phyloP scores from a whole-genome alignment of 2,329 filamentous ascomycete species.

The Aspergillus thermomutatus region DNA sequence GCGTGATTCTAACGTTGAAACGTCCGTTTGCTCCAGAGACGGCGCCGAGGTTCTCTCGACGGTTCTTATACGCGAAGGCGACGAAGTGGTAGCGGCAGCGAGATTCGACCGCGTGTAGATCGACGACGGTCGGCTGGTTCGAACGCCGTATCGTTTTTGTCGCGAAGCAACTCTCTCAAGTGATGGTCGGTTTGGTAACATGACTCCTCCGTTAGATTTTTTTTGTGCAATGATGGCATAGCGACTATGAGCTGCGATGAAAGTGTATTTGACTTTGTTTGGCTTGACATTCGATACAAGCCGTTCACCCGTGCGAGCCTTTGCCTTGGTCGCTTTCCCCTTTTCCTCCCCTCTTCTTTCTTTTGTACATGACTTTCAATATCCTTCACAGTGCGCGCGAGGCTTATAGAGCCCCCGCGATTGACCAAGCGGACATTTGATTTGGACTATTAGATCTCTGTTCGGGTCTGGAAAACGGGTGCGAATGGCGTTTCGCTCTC shows the following conservation, averaged over 20 bases:
- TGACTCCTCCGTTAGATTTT: constrained; percentile 17
- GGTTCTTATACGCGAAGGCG: constrained; percentile 32
- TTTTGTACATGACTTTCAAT: constrained; percentile 44
- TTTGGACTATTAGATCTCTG: constrained; percentile 42
- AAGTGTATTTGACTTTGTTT: constrained; percentile 29
- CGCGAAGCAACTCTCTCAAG: constrained; percentile 43
- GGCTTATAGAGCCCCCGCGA: constrained; percentile 21
- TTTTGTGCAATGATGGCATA: constrained; percentile 35
- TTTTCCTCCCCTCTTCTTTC: constrained; percentile 22
- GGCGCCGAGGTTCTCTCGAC: constrained; percentile 42
- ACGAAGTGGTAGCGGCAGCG: constrained; percentile 41
- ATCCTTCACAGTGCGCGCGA: constrained; percentile 30
- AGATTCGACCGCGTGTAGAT: constrained; percentile 38
- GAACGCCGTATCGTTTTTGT: constrained; percentile 33
- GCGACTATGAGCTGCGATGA: constrained; percentile 36
- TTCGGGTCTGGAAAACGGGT: constrained; percentile 44
- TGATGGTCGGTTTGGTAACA: constrained; percentile 22
- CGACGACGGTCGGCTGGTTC: constrained; percentile 40
- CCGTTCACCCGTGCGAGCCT: constrained; percentile 15
- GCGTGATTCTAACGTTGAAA: constrained; percentile 47
- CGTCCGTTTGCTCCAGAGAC: constrained; percentile 46
- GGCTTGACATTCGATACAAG: constrained; percentile 22
- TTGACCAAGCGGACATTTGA: constrained; percentile 31
- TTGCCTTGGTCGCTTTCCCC: constrained; percentile 17
- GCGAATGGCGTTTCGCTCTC: constrained; percentile 41